A percentile compares a stretch with the other conserved stretches of the same genome.
These are phyloP conservation scores for Euphorbia schlechtendalii DNA, from an alignment of 441 rosid species.

Conservation along the genomic window DNA sequence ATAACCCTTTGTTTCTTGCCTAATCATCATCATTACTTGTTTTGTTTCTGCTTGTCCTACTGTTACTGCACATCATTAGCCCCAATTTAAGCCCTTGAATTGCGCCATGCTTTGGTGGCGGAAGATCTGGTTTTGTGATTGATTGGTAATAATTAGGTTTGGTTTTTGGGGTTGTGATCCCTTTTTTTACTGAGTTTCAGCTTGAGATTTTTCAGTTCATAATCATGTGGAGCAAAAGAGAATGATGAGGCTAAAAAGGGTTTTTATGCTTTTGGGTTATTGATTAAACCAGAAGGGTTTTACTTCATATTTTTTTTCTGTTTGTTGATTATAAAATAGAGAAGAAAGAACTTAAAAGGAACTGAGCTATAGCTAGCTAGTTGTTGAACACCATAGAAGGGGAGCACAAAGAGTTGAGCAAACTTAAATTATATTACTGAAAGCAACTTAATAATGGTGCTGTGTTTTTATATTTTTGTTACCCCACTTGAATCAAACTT, in stretches of 20 bases:
- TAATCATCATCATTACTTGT: constrained; percentile 20
- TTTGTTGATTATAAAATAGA: not conserved
- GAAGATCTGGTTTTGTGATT: not conserved
- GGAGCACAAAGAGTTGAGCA: not conserved
- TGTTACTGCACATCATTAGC: not conserved
- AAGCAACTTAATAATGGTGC: no score
- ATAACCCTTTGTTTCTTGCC: constrained; percentile 18
- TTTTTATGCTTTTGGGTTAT: not conserved
- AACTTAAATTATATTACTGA: no score
- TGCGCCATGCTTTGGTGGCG: no score
- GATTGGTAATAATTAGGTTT: not conserved
- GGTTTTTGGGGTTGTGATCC: not conserved
- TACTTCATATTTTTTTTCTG: not conserved
- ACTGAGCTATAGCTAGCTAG: no score
- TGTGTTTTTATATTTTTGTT: no score
- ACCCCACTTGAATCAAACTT: no score
- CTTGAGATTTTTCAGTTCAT: no score
- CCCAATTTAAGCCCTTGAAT: no score
- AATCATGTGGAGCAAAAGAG: no score
- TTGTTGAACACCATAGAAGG: not conserved
- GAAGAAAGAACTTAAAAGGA: not conserved
- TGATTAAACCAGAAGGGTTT: not conserved
- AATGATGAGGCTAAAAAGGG: not conserved
- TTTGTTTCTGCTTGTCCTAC: no score
- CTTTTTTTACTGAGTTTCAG: not conserved